phyloP scores from a whole-genome alignment of 768 basidiomycete genomes.

The Leccinum boreale region DNA sequence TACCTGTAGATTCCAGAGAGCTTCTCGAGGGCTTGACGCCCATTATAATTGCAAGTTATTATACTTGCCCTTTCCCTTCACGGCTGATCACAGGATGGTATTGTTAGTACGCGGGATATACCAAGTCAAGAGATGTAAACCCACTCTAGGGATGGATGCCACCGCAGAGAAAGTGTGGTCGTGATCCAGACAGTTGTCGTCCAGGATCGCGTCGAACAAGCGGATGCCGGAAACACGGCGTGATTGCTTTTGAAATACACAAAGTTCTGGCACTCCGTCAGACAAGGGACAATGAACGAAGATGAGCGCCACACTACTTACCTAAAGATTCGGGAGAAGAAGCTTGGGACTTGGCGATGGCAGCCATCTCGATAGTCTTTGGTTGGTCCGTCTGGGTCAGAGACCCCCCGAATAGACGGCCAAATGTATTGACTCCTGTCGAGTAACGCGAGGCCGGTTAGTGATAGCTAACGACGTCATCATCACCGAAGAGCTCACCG shows the following conservation, averaged over 20 bases:
- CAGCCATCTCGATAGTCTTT: not conserved
- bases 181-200: not conserved
- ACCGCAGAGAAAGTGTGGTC: conserved; percentile 6
- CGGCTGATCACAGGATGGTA: not conserved
- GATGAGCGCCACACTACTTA: not conserved
- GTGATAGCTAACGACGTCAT: not conserved
- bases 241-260: too few species aligned
- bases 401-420: conserved; percentile 16
- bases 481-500: not conserved
- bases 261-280: conserved; percentile 5
- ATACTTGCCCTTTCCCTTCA: not conserved
- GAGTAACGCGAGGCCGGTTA: not conserved
- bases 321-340: not conserved
- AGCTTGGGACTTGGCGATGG: not conserved
- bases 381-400: conserved; percentile 7
- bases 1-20: conserved; percentile 8
- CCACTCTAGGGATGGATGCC: not conserved
- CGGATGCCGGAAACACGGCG: conserved; percentile 11
- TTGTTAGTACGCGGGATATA: not conserved
- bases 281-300: not conserved
- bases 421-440: conserved; percentile 7
- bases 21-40: not conserved
- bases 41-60: not conserved
- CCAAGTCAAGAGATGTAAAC: not conserved
- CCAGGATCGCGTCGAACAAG: conserved; percentile 4